Percentiles rank a stretch among this genome's conserved stretches.
These are phyloP conservation scores for Colletotrichum lini DNA, from an alignment of 2,329 filamentous ascomycete genomes.

Conservation along the genomic window DNA sequence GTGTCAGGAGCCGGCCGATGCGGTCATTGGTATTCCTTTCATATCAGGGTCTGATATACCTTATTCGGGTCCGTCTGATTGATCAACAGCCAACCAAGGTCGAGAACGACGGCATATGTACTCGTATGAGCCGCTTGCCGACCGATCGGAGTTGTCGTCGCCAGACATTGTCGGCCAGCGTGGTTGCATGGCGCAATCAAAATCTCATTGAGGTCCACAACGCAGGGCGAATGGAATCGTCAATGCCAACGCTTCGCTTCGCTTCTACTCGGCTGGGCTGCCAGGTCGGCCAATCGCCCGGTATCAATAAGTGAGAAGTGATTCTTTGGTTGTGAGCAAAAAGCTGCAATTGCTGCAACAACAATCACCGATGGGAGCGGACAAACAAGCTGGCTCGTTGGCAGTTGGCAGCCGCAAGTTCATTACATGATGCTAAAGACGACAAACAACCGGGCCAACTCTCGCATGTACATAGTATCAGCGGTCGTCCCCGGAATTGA, in stretches of 20 bases:
- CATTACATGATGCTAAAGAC: too few relatives aligned
- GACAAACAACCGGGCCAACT: too few relatives aligned
- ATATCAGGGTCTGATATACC: constrained; percentile 9
- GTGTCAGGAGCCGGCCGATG: constrained; percentile 30
- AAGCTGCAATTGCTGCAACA: constrained; percentile 1
- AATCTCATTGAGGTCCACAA: constrained; percentile 15
- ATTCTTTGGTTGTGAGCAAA: not conserved
- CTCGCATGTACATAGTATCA: not conserved
- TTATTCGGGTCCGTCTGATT: not conserved
- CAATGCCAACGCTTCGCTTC: constrained; percentile 19
- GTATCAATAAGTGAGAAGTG: constrained; percentile 10
- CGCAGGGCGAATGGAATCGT: constrained; percentile 7
- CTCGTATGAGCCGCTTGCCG: not conserved
- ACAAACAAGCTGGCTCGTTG: not conserved
- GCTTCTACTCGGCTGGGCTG: constrained; percentile 22
- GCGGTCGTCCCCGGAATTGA: constrained; percentile 15
- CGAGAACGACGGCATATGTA: not conserved
- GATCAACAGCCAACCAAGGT: constrained; percentile 11
- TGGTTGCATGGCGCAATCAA: constrained; percentile 24
- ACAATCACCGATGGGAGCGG: not conserved
- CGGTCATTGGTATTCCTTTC: constrained; percentile 15
- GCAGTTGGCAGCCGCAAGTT: not conserved
- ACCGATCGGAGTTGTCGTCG: not conserved
- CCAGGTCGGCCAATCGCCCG: constrained; percentile 16
- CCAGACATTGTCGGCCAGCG: not conserved